phyloP scores from a whole-genome alignment of 2,329 filamentous ascomycete genomes.

The Botrytis pseudocinerea region DNA sequence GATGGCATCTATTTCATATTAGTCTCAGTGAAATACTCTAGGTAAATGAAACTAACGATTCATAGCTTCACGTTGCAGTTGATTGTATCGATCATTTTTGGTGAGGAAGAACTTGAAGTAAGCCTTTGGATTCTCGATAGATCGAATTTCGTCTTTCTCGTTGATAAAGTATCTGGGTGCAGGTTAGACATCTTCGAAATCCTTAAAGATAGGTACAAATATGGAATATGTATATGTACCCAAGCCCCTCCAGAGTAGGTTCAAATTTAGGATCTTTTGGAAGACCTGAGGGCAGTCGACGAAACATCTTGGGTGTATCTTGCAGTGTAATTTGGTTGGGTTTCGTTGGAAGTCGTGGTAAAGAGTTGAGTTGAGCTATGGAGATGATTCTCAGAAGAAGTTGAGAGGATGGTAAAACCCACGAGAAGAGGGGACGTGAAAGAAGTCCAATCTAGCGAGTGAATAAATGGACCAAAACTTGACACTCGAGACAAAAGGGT shows the following conservation, averaged over 20 bases:
- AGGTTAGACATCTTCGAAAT: conserved; percentile 16
- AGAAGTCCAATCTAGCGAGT: neutral
- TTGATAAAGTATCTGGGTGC: conserved; percentile 67
- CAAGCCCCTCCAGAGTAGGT: conserved; percentile 66
- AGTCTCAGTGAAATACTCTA: neutral
- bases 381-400: neutral
- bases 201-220: conserved; percentile 15
- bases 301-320: conserved; percentile 64
- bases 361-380: neutral
- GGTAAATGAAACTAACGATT: conserved; percentile 57
- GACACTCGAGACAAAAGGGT: neutral
- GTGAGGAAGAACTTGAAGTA: conserved; percentile 75
- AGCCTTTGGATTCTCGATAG: conserved; percentile 63
- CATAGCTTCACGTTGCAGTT: conserved; percentile 71
- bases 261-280: conserved; percentile 70
- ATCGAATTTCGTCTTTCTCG: conserved; percentile 71
- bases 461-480: neutral
- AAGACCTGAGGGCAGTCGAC: conserved; percentile 65
- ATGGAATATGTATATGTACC: conserved; percentile 50
- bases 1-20: conserved; percentile 55
- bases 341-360: neutral
- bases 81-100: conserved; percentile 75
- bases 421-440: neutral
- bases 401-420: neutral
- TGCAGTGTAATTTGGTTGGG: neutral